Conservation (phyloP, 176 grass and related monocot genomes). For the Zea luxurians region DNA sequence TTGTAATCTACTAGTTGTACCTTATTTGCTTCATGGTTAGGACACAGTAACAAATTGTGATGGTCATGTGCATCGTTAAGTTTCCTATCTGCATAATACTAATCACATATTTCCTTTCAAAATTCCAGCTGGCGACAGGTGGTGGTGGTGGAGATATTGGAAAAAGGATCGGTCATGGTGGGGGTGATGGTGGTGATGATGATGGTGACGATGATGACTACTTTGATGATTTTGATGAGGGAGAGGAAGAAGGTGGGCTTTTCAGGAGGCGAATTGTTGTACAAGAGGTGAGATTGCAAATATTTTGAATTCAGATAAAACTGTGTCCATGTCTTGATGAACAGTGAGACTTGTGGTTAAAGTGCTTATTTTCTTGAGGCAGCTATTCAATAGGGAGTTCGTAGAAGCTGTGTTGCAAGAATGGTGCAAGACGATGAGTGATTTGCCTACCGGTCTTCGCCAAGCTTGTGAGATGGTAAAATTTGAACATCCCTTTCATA, state of each 20-base stretch:
- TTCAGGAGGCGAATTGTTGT: slow-evolving; percentile 81
- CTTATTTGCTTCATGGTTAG: not conserved
- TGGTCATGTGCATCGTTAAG: slow-evolving; percentile 10
- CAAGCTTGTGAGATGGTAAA: slow-evolving; percentile 97
- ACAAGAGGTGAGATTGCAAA: slow-evolving; percentile 70
- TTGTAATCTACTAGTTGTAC: not conserved
- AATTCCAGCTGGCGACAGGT: slow-evolving; percentile 69
- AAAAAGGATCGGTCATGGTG: slow-evolving; percentile 88
- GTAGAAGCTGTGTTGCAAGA: slow-evolving; percentile 95
- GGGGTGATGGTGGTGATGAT: slow-evolving; percentile 95
- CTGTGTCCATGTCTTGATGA: not conserved
- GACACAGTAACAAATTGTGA: slow-evolving; percentile 9
- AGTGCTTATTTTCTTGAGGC: slow-evolving; percentile 36
- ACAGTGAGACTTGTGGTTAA: slow-evolving; percentile 23
- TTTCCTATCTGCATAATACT: not conserved
- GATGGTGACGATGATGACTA: slow-evolving; percentile 97
- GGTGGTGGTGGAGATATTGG: slow-evolving; percentile 97
- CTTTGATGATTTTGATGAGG: slow-evolving; percentile 96
- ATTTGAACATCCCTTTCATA: slow-evolving; percentile 19
- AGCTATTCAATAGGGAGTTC: slow-evolving; percentile 94
- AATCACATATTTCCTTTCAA: slow-evolving; percentile 34
- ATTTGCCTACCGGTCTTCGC: slow-evolving; percentile 77
- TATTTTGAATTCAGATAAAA: slow-evolving; percentile 31
- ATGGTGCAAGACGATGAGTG: slow-evolving; percentile 86
- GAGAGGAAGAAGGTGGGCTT: slow-evolving; percentile 83